A percentile compares a stretch with the other conserved stretches of the same genome.
Evolutionary conservation across 2,329 filamentous ascomycete genomes (phyloP).

Genomic region (Pestalotiopsis sp.): DNA sequence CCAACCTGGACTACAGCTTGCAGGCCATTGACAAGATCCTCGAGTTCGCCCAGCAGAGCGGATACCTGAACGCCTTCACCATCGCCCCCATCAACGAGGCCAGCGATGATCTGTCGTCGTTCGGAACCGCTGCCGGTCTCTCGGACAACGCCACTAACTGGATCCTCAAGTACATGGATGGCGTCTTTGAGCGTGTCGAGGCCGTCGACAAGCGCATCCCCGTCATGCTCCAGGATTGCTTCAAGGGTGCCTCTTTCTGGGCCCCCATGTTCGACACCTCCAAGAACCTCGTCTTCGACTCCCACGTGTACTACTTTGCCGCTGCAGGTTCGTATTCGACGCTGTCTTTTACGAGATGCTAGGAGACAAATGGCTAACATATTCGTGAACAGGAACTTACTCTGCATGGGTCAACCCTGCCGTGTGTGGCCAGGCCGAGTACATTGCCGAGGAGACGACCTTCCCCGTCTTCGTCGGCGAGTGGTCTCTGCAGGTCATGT

Average conservation of each 20-base stretch:
- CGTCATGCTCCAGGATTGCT: conserved; percentile 34
- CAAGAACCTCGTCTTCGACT: conserved; percentile 31
- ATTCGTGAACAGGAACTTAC: not conserved
- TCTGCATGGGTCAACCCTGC: not conserved
- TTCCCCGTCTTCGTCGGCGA: conserved; percentile 36
- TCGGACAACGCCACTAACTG: conserved; percentile 28
- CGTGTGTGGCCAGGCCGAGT: conserved; percentile 3
- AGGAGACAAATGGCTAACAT: no score
- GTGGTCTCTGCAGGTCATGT: conserved; percentile 32
- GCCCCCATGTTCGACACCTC: conserved; percentile 22
- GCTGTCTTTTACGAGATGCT: no score
- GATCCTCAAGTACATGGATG: conserved; percentile 33
- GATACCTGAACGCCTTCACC: conserved; percentile 30
- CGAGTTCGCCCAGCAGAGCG: conserved; percentile 29
- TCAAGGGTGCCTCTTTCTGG: conserved; percentile 28
- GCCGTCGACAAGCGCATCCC: conserved; percentile 30
- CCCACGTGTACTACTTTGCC: conserved; percentile 29
- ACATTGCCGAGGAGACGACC: conserved; percentile 16
- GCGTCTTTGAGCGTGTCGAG: conserved; percentile 23
- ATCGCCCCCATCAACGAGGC: conserved; percentile 38
- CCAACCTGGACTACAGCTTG: conserved; percentile 32
- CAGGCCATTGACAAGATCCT: conserved; percentile 31
- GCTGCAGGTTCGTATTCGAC: not conserved
- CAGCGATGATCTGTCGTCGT: conserved; percentile 33
- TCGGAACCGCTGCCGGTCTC: conserved; percentile 31